Base-by-base conservation (phyloP, 2,329 filamentous ascomycete species). In the Aspergillus eucalypticola region DNA sequence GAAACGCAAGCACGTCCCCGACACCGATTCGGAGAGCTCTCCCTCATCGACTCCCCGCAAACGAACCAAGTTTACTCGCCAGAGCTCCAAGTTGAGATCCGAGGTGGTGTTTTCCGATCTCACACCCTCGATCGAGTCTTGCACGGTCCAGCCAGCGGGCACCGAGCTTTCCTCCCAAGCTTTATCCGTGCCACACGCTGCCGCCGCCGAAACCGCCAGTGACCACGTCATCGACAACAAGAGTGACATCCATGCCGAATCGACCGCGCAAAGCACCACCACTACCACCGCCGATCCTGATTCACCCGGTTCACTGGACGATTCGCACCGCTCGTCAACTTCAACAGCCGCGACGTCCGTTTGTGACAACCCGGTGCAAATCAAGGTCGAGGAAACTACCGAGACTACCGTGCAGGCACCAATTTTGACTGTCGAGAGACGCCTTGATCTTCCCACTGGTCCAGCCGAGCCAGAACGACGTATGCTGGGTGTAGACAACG, bases 341-440 rank as follows among this genome's bases (percentile, higher is more conserved):
- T 78, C 76, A 8, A 78, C 73, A 10, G 59, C 71, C 1, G 68
- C 70, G n/a, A 78, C 76, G 13, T 78, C 76, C 3, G 64, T 76
- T 11, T 72, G 66, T 46, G 74, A 73, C 13, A 58, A 52, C 15
- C 60, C 57, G 10, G 50, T 61, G 4, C 62, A 64, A 8, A 50
- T 67, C 38, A 72, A 70, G 56, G 51, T 59, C 7, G 66, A 71
- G 21, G 64, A 66, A 32, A 17, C 46, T 5, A 48, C 51, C n/a
- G 61, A 64, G 13, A 52, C 32, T n/a, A 60, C 60, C 23, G 54
- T 60, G 5, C 41, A 35, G 13, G 57, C 19, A 39, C 23, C 56
- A 13, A 41, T 55, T 3, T 21, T 56, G 27, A 44, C 55, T 10
- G 38, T 52, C 8, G 41, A 38, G 7, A 19, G 35, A 15, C 23